Percentiles rank a stretch among this genome's conserved stretches.
Evolutionary conservation across 805 yeast species (phyloP).

Genomic region (Kuraishia piskuri): DNA sequence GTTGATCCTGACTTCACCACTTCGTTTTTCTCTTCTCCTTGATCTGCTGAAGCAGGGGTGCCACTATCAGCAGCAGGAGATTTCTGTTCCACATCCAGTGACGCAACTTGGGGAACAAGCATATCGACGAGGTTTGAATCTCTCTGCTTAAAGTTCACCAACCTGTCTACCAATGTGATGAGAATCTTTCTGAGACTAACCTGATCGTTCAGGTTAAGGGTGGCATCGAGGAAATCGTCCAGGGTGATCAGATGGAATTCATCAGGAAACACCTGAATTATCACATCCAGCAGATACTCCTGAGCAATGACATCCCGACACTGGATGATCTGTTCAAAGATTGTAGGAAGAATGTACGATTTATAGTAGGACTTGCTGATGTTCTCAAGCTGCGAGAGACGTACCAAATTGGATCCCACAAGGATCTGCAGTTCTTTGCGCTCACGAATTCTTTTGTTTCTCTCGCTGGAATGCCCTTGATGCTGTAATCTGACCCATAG

Average conservation of each 20-base stretch:
- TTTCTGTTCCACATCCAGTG: constrained; percentile 5
- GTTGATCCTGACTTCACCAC: constrained; percentile 4
- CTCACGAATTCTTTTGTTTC: constrained; percentile 65
- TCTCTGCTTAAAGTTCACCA: constrained; percentile 43
- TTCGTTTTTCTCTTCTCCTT: constrained; percentile 2
- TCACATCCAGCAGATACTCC: constrained; percentile 81
- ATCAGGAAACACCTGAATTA: constrained; percentile 92
- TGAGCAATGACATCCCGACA: constrained; percentile 91
- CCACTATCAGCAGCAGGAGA: constrained; percentile 6
- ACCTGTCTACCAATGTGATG: constrained; percentile 62
- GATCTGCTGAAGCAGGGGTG: background rate
- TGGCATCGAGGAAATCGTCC: constrained; percentile 54
- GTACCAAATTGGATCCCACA: constrained; percentile 87
- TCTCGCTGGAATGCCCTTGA: constrained; percentile 85
- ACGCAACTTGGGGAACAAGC: background rate
- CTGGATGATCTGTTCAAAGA: constrained; percentile 85
- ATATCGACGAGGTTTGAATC: constrained; percentile 19
- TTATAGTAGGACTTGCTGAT: constrained; percentile 45
- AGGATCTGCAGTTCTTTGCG: constrained; percentile 83
- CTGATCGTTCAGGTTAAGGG: constrained; percentile 58
- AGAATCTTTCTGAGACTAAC: constrained; percentile 63
- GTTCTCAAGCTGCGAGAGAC: constrained; percentile 78
- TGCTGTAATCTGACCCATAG: constrained; percentile 95
- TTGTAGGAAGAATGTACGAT: constrained; percentile 59
- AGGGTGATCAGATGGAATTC: constrained; percentile 78